Evolutionary conservation across 2,329 filamentous ascomycete genomes (phyloP).

Genomic region (Parastagonospora nodorum): DNA sequence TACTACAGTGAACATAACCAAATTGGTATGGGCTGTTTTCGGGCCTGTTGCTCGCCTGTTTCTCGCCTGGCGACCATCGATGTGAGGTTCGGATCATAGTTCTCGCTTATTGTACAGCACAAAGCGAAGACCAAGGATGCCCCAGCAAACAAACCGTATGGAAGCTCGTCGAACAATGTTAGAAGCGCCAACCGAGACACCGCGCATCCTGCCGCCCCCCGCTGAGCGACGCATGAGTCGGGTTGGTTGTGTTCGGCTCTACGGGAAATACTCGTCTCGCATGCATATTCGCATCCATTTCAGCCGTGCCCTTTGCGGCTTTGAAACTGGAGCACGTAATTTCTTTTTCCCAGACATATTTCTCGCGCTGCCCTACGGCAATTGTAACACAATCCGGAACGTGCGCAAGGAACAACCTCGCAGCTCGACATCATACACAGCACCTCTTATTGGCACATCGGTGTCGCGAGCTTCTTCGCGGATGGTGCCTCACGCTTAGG

Average conservation of each 20-base stretch:
- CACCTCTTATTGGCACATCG: slow-evolving; percentile 7
- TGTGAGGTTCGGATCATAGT: slow-evolving; percentile 1
- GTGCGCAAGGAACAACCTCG: slow-evolving; percentile 16
- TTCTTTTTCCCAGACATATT: slow-evolving; percentile 1
- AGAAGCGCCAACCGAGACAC: slow-evolving; percentile 30
- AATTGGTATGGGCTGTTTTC: background rate
- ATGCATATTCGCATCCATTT: background rate
- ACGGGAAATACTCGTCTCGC: background rate
- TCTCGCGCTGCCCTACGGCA: background rate
- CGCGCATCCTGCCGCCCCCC: slow-evolving; percentile 25
- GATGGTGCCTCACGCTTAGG: slow-evolving; percentile 2
- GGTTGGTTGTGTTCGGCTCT: background rate
- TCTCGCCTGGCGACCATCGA: background rate
- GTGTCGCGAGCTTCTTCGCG: background rate
- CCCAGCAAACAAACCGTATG: slow-evolving; percentile 22
- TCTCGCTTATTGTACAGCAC: slow-evolving; percentile 17
- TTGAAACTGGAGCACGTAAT: background rate
- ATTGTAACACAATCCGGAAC: slow-evolving; percentile 8
- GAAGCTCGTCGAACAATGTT: slow-evolving; percentile 28
- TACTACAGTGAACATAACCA: slow-evolving; percentile 9
- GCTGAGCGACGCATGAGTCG: slow-evolving; percentile 5
- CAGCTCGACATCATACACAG: slow-evolving; percentile 10
- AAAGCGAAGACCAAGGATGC: slow-evolving; percentile 25
- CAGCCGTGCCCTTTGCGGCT: background rate
- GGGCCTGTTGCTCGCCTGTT: background rate